Conservation (phyloP, 75 land plant genomes). For the Cryptomeria japonica region DNA sequence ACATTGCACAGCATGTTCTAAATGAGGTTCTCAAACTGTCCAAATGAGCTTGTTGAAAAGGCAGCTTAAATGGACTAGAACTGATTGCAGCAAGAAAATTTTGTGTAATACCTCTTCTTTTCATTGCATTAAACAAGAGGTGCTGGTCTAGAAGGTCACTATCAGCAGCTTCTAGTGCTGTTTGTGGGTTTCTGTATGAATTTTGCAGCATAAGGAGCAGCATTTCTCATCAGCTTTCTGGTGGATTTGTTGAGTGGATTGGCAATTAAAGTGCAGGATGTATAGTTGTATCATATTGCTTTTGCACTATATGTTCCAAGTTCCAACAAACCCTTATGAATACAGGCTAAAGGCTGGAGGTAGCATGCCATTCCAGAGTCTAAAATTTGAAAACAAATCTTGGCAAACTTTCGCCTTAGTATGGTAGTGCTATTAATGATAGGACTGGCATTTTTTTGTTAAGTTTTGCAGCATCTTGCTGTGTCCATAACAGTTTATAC, state of each 20-base stretch:
- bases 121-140: conserved; percentile 89
- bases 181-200: conserved; percentile 72
- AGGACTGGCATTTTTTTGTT: background rate
- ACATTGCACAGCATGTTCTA: no score
- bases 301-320: conserved; percentile 88
- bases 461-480: conserved; percentile 6
- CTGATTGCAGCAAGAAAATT: conserved; percentile 80
- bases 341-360: conserved; percentile 45
- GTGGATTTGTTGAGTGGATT: conserved; percentile 75
- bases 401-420: conserved; percentile 77
- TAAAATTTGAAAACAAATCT: conserved; percentile 64
- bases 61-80: conserved; percentile 43
- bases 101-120: conserved; percentile 69
- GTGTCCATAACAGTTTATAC: conserved; percentile 1
- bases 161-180: conserved; percentile 81
- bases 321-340: conserved; percentile 86
- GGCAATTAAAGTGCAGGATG: conserved; percentile 76
- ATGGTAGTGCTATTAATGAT: conserved; percentile 3
- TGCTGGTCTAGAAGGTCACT: conserved; percentile 86
- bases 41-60: no score
- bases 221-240: conserved; percentile 67
- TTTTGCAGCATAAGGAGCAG: conserved; percentile 52
- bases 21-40: no score
- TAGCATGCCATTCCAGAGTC: conserved; percentile 45
- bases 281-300: conserved; percentile 95